Percentiles rank a stretch among this genome's conserved stretches.
phyloP scores from a whole-genome alignment of 1,139 yeast genomes.

The Hansenula anomala region DNA sequence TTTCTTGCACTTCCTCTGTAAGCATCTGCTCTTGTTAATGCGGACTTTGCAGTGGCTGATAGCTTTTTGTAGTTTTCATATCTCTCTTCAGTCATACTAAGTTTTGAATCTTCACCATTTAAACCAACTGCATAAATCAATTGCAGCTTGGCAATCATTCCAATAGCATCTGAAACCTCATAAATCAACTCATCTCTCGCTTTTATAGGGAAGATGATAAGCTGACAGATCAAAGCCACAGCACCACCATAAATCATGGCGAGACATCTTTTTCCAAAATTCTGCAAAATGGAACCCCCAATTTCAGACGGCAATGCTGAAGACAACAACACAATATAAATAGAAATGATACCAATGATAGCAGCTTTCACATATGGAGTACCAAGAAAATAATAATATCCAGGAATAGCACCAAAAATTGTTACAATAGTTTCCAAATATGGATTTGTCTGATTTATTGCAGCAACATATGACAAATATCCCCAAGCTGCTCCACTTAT shows the following conservation, averaged over 20 bases:
- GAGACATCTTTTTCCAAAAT: conserved; percentile 43
- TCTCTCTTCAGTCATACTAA: conserved; percentile 23
- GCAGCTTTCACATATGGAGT: conserved; percentile 47
- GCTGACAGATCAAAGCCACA: conserved; percentile 39
- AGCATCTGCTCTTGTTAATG: conserved; percentile 35
- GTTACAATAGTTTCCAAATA: conserved; percentile 39
- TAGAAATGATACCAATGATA: conserved; percentile 41
- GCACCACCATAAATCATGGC: conserved; percentile 47
- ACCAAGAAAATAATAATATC: conserved; percentile 37
- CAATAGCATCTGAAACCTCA: conserved; percentile 35
- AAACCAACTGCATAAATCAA: conserved; percentile 35
- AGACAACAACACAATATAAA: conserved; percentile 39
- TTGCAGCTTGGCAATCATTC: conserved; percentile 34
- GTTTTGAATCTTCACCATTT: conserved; percentile 29
- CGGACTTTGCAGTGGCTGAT: conserved; percentile 32
- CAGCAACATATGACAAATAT: conserved; percentile 38
- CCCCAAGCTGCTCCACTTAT: conserved; percentile 46
- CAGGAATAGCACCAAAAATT: conserved; percentile 38
- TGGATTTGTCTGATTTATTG: conserved; percentile 33
- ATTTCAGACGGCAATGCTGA: conserved; percentile 33
- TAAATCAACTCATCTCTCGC: conserved; percentile 39
- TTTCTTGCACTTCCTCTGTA: conserved; percentile 36
- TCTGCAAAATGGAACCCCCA: conserved; percentile 36
- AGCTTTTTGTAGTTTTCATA: conserved; percentile 25
- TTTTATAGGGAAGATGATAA: conserved; percentile 39